Conservation (phyloP, 352 stramenopile genomes). For the Globisporangium apiculatum region DNA sequence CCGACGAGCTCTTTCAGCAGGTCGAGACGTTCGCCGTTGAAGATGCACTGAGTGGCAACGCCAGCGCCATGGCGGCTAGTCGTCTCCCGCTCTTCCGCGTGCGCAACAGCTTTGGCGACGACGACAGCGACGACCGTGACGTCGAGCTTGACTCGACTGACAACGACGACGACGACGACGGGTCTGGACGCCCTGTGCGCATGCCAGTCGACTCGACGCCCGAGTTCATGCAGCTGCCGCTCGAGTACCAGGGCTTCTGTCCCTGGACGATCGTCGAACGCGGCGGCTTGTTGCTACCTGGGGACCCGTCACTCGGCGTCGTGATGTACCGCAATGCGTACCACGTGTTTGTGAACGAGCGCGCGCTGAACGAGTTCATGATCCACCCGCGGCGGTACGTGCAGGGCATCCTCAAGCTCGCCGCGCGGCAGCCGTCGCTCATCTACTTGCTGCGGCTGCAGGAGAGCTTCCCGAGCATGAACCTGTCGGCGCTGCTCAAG, state of each 20-base stretch:
- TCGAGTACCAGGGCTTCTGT: conserved; percentile 93
- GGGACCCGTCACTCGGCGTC: conserved; percentile 88
- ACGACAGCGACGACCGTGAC: conserved; percentile 24
- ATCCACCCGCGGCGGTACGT: conserved; percentile 77
- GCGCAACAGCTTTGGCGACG: conserved; percentile 20
- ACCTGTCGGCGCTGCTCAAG: conserved; percentile 62
- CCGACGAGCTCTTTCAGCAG: conserved; percentile 66
- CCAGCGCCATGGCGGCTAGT: conserved; percentile 4
- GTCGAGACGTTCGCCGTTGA: conserved; percentile 52
- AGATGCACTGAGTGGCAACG: conserved; percentile 14
- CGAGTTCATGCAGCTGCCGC: conserved; percentile 91
- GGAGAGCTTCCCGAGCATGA: conserved; percentile 74
- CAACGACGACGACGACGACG: conserved; percentile 37
- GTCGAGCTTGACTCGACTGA: conserved; percentile 11
- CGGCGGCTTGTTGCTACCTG: conserved; percentile 85
- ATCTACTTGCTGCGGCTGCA: conserved; percentile 91
- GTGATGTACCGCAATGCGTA: conserved; percentile 86
- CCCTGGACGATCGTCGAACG: conserved; percentile 88
- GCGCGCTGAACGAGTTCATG: conserved; percentile 86
- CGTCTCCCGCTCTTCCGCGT: conserved; percentile 17
- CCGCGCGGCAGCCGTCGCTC: conserved; percentile 75
- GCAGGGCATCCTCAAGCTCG: conserved; percentile 57
- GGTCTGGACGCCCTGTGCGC: conserved; percentile 47
- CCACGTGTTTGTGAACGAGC: conserved; percentile 91
- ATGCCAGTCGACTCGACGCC: conserved; percentile 90